These are phyloP conservation scores for Cyclostephanos invisitatus DNA, from an alignment of 108 stramenopile species.

Conservation along the genomic window DNA sequence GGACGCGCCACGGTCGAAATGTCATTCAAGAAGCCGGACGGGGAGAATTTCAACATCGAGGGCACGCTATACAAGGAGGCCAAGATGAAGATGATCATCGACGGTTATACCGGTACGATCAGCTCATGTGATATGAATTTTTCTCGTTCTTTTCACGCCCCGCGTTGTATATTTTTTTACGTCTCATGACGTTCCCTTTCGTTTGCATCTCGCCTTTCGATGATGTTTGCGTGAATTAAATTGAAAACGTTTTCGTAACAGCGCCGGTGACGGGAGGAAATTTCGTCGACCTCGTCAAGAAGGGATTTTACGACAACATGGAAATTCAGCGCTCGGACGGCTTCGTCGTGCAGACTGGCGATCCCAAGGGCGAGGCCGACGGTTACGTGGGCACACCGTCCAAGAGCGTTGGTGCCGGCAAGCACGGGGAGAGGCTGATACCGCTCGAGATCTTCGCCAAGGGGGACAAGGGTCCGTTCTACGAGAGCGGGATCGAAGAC, in stretches of 20 bases:
- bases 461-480: constrained; percentile 91
- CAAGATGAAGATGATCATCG: constrained; percentile 91
- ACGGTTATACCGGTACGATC: constrained; percentile 87
- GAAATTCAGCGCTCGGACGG: constrained; percentile 94
- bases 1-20: constrained; percentile 92
- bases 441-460: constrained; percentile 90
- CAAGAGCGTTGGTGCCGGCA: constrained; percentile 74
- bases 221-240: neutral
- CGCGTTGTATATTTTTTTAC: neutral
- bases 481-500: constrained; percentile 93
- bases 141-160: too few species aligned
- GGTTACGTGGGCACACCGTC: constrained; percentile 87
- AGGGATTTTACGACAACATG: constrained; percentile 96
- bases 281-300: constrained; percentile 93
- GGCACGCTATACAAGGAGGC: constrained; percentile 81
- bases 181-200: neutral
- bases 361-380: constrained; percentile 89
- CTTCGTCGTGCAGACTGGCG: constrained; percentile 97
- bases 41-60: constrained; percentile 83
- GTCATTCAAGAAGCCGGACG: constrained; percentile 78
- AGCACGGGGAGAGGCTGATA: constrained; percentile 86
- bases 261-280: constrained; percentile 94
- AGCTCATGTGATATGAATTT: neutral
- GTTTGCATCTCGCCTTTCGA: neutral
- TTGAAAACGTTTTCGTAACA: too few species aligned